A percentile compares a stretch with the other conserved stretches of the same genome.
Evolutionary conservation across 192 early-diverging fungal genomes (phyloP).

Genomic region (Entomortierella chlamydospora): DNA sequence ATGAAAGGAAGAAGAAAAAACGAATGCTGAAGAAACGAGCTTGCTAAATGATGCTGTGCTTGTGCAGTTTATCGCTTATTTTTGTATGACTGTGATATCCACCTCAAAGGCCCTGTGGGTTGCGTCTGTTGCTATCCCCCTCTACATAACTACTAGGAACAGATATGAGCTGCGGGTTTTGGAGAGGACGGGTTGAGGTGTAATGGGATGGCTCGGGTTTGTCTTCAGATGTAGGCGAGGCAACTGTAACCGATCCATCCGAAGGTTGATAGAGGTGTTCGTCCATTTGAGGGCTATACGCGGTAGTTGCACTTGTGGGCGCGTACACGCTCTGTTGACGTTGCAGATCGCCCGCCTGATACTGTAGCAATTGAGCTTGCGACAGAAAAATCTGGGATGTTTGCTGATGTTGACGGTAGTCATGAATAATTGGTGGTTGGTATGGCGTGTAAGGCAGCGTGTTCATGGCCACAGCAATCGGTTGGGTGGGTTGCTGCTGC

Average conservation of each 20-base stretch:
- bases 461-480: too few relatives aligned
- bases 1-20: background rate
- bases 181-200: background rate
- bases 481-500: too few relatives aligned
- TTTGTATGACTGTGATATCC: background rate
- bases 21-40: too few relatives aligned
- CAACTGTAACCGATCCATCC: background rate
- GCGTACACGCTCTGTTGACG: background rate
- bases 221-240: slow-evolving; percentile 1
- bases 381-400: slow-evolving; percentile 1
- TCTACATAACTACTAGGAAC: slow-evolving; percentile 6
- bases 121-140: background rate
- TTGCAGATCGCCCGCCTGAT: background rate
- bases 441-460: slow-evolving; percentile 9
- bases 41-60: too few relatives aligned
- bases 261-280: slow-evolving; percentile 5
- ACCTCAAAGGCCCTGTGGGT: background rate
- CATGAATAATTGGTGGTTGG: slow-evolving; percentile 21
- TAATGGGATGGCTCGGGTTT: background rate
- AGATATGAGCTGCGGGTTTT: slow-evolving; percentile 11
- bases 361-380: background rate
- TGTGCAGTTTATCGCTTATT: slow-evolving; percentile 1
- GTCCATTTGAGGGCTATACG: slow-evolving; percentile 2
- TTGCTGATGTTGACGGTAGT: slow-evolving; percentile 13
- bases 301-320: background rate